Evolutionary conservation across 345 rosid species (phyloP).

Genomic region (Odontarrhena argentea): DNA sequence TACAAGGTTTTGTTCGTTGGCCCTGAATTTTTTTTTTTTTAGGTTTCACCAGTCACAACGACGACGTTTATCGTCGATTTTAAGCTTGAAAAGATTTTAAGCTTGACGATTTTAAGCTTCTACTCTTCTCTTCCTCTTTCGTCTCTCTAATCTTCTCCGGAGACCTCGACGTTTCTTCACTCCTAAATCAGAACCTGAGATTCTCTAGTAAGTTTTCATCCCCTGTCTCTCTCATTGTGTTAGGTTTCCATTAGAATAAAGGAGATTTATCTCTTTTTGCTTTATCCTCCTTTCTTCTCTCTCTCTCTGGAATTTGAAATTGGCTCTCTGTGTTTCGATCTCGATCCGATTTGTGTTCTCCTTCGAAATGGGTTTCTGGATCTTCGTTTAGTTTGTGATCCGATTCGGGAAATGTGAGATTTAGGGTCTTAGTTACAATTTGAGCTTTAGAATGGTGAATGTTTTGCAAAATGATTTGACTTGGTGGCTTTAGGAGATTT

Average conservation of each 20-base stretch:
- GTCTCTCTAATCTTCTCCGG: conserved; percentile 6
- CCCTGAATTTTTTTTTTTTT: too few species aligned
- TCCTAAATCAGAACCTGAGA: conserved; percentile 40
- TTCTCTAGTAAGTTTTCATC: conserved; percentile 44
- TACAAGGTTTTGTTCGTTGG: too few species aligned
- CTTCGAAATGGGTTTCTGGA: not conserved
- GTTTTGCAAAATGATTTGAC: too few species aligned
- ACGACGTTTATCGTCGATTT: too few species aligned
- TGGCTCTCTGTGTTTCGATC: not conserved
- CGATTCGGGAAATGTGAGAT: conserved; percentile 34
- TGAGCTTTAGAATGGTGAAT: conserved; percentile 5
- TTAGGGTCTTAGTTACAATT: conserved; percentile 19
- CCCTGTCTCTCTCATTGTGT: conserved; percentile 19
- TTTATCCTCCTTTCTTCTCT: not conserved
- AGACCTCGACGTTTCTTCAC: conserved; percentile 52
- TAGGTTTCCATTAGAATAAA: conserved; percentile 1
- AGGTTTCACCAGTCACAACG: too few species aligned
- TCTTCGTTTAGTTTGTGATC: conserved; percentile 24
- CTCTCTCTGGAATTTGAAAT: not conserved
- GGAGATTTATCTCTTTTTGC: conserved; percentile 9
- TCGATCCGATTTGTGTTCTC: conserved; percentile 32
- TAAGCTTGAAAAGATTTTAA: too few species aligned
- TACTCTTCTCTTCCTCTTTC: conserved; percentile 27
- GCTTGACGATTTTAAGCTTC: too few species aligned
- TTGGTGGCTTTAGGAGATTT: too few species aligned